Base-by-base conservation (phyloP, 768 basidiomycete genomes). In the Podaxis rugospora region DNA sequence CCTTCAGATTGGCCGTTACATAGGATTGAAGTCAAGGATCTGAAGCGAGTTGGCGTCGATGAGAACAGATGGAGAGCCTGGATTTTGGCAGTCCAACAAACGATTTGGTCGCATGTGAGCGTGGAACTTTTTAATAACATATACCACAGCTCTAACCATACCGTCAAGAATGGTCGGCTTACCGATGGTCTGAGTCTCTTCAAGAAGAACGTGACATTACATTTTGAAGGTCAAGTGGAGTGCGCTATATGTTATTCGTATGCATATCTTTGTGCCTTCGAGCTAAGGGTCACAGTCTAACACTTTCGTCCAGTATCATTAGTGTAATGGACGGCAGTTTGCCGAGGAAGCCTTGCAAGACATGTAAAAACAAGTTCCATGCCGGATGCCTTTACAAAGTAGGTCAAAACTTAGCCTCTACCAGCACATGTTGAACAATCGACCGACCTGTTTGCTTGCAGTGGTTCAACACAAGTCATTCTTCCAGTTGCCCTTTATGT, bases 171-270 rank as follows among this genome's bases (percentile, higher is more conserved):
- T 66, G 95, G 95, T 5, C 83, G 88, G 52, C 88, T 99, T 28
- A 80, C 92, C 9, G 97, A 98, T 69, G 95, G 92, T 0, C 72
- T 98, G 18, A 81, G 83, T 4, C 75, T 96, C 61, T 98, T 98
- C 83, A 95, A 95, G 75, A 93, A 90, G 74, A 98, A 98, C 69
- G 94, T 95, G 47, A 80, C 86, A 0, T 80, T 92, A 18, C 93
- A 98, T 71, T 99, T 98, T 68, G 93, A 96, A 64, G 96, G 96
- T 5, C 90, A 95, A 70, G 91, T 92, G 2, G 94, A 96, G 66
- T 99, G 97, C 72, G 93, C 96, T 0, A 98, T 99, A 62, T 96
- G 94, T 68, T 96, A 95, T 71, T 93, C 92, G 89, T 94, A 67
- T 69, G 89, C 70, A 7, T 57, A 14, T 44, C 0, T 27, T 9